Evolutionary conservation across 176 grass and related monocot species (phyloP), one percentile per base, ranked within the genome.

Genomic region (Oryza glaberrima): DNA sequence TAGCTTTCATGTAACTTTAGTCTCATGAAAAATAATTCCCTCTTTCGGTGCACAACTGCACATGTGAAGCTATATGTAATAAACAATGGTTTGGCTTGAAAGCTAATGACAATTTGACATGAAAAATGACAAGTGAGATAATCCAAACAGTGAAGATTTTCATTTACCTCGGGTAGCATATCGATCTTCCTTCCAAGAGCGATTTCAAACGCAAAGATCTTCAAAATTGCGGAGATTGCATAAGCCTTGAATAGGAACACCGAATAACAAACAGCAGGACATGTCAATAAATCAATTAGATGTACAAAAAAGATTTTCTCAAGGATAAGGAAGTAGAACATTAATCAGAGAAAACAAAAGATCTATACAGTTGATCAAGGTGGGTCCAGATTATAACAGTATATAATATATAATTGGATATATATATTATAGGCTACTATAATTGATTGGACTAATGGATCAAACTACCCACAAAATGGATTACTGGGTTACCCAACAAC

Each of bases 81-180:
- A 20, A 82, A 86, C 10, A 22, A 79, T 28, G 56, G 1, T 48
- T 17, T 52, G 67, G 48, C 49, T 76, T 26, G n/a, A 83, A 60
- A 75, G 11, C 7, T 35, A 58, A 11, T 46, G 26, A 46, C 48
- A 26, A 73, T 73, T 40, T 66, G 30, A 26, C 56, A 67, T 2
- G 2, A 56, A 67, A 64, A 83, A 20, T 49, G 6, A 82, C 9
- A 78, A 77, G 68, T 82, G 10, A 61, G 8, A 43, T 19, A 20
- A 22, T 11, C 4, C 1, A 77, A 70, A 64, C 43, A 4, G 6
- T 0, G 0, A 2, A 36, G n/a, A 41, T 35, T 76, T 70, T 75
- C 41, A 92, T 79, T 98, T 92, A 99, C 97, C 97, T 99, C 97
- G n/a, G 94, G 88, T 84, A 99, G 85, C 78, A 96, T 84, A 88